These are phyloP conservation scores for Penicillium polonicum DNA, from an alignment of 2,329 filamentous ascomycete genomes.

Conservation along the genomic window DNA sequence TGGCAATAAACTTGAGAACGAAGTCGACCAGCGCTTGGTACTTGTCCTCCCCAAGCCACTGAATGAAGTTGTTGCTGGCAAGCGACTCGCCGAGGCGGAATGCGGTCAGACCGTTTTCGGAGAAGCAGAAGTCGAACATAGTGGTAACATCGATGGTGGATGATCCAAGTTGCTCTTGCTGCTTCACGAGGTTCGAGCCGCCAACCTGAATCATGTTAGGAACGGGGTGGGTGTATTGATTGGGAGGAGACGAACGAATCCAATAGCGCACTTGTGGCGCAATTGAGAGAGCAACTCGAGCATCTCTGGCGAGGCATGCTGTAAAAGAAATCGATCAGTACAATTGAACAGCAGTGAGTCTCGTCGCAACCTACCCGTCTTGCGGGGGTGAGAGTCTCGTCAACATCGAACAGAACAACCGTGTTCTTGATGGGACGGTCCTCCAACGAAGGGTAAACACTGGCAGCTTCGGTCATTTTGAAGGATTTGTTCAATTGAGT, in stretches of 20 bases:
- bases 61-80: constrained; percentile 80
- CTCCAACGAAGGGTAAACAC: constrained; percentile 68
- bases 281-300: constrained; percentile 74
- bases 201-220: constrained; percentile 56
- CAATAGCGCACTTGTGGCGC: constrained; percentile 57
- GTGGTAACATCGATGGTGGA: constrained; percentile 67
- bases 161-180: constrained; percentile 90
- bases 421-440: constrained; percentile 89
- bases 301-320: constrained; percentile 77
- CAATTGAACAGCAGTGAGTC: not conserved
- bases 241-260: constrained; percentile 27
- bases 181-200: constrained; percentile 87
- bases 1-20: constrained; percentile 60
- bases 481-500: not conserved
- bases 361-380: constrained; percentile 61
- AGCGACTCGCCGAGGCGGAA: constrained; percentile 78
- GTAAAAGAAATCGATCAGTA: constrained; percentile 5
- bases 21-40: constrained; percentile 63
- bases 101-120: constrained; percentile 93
- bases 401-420: constrained; percentile 93
- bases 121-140: constrained; percentile 97
- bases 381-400: constrained; percentile 83
- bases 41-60: constrained; percentile 81
- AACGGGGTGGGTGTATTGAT: not conserved
- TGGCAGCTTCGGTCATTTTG: constrained; percentile 31